Conservation (phyloP, 208 protist species). For the Leishmania lainsoni region DNA sequence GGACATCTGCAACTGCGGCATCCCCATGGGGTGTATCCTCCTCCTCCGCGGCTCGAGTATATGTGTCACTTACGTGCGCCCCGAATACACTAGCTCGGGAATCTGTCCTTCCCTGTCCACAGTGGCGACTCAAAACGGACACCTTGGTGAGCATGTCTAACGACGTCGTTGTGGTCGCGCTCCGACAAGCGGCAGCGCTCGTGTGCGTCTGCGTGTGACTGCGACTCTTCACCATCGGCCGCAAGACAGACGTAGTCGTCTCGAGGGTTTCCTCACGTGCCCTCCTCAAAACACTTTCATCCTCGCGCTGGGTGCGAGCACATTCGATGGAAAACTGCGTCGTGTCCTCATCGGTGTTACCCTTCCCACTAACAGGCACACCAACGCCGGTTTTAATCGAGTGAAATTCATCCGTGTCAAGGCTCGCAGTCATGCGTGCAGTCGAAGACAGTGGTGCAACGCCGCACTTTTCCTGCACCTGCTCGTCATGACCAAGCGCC, state of each 20-base stretch:
- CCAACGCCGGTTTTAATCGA: not conserved
- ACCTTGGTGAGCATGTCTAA: not conserved
- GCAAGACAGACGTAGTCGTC: slow-evolving; percentile 19
- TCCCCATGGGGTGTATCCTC: too few species aligned
- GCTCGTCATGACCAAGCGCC: not conserved
- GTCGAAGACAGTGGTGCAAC: not conserved
- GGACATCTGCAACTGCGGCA: not conserved
- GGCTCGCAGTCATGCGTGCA: not conserved
- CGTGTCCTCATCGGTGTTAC: not conserved
- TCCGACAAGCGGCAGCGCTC: not conserved
- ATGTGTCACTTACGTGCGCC: not conserved
- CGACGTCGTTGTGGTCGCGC: not conserved
- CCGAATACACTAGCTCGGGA: not conserved
- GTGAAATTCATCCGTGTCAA: not conserved
- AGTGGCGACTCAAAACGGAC: not conserved
- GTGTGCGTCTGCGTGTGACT: not conserved
- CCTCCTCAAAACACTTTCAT: not conserved
- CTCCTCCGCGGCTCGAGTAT: slow-evolving; percentile 5
- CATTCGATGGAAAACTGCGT: slow-evolving; percentile 15
- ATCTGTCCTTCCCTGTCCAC: not conserved
- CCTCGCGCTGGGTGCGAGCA: slow-evolving; percentile 9
- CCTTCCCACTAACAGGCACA: not conserved
- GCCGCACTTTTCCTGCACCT: not conserved
- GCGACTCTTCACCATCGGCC: slow-evolving; percentile 11
- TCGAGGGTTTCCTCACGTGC: slow-evolving; percentile 1